Evolutionary conservation across 352 stramenopile genomes (phyloP).

Genomic region (Saprolegnia parasitica): DNA sequence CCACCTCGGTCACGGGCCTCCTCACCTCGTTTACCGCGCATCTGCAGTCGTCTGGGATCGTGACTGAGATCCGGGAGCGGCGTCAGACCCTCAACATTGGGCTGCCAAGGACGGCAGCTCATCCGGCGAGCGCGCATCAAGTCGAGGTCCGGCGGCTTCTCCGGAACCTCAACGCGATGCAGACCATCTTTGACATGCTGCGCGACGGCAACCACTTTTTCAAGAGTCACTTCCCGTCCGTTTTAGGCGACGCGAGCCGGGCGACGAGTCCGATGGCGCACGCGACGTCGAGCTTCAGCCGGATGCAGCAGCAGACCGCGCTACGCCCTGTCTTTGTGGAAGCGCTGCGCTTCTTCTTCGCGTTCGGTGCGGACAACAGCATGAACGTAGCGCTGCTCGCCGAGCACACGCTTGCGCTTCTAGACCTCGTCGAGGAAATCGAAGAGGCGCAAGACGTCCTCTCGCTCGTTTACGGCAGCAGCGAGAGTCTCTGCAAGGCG

Average conservation of each 20-base stretch:
- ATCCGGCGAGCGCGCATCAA: background rate
- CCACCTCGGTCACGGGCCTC: slow-evolving; percentile 41
- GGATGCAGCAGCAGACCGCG: slow-evolving; percentile 44
- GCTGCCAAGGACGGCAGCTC: too few species aligned
- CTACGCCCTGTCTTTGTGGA: slow-evolving; percentile 53
- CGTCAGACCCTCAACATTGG: background rate
- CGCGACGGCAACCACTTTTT: slow-evolving; percentile 68
- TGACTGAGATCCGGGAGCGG: background rate
- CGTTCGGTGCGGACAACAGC: slow-evolving; percentile 48
- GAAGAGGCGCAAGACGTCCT: slow-evolving; percentile 38
- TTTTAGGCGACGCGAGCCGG: slow-evolving; percentile 32
- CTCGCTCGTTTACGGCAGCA: slow-evolving; percentile 49
- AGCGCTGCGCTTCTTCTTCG: slow-evolving; percentile 51
- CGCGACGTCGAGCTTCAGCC: slow-evolving; percentile 32
- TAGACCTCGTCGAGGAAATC: slow-evolving; percentile 57
- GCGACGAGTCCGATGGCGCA: slow-evolving; percentile 18
- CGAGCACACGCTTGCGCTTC: slow-evolving; percentile 45
- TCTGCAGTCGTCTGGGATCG: slow-evolving; percentile 23
- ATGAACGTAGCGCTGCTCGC: slow-evolving; percentile 52
- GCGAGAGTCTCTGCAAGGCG: slow-evolving; percentile 45
- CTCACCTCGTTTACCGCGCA: slow-evolving; percentile 42
- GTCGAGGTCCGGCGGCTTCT: slow-evolving; percentile 53
- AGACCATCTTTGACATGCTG: slow-evolving; percentile 64
- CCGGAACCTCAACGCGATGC: slow-evolving; percentile 50
- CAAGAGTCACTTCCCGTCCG: slow-evolving; percentile 40